These are phyloP conservation scores for Aspergillus fumigatus DNA, from an alignment of 2,329 filamentous ascomycete genomes.

Conservation along the genomic window DNA sequence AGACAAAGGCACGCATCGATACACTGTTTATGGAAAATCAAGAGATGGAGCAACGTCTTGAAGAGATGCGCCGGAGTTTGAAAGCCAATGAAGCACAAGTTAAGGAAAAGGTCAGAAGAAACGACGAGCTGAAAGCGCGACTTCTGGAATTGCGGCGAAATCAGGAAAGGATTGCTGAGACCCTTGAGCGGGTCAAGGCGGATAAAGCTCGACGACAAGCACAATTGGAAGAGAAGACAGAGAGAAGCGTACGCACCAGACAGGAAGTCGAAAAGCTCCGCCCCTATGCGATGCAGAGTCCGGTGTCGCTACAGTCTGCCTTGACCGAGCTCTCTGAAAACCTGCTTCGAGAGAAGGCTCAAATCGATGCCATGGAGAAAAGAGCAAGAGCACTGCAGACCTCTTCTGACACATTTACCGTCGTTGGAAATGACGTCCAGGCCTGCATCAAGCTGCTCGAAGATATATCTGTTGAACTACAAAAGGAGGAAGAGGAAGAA, in stretches of 20 bases:
- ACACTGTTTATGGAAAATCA: conserved; percentile 80
- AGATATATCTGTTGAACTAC: conserved; percentile 76
- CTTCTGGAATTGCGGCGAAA: conserved; percentile 74
- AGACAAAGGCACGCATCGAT: conserved; percentile 82
- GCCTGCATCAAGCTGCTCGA: conserved; percentile 85
- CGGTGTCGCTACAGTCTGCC: conserved; percentile 73
- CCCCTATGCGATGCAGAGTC: conserved; percentile 88
- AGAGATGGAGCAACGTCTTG: conserved; percentile 72
- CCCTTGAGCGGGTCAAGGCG: conserved; percentile 75
- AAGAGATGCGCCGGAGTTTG: conserved; percentile 75
- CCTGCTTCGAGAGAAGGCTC: conserved; percentile 70
- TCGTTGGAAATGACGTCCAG: conserved; percentile 79
- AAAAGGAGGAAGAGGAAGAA: conserved; percentile 88
- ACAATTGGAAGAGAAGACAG: conserved; percentile 47
- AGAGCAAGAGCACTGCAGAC: conserved; percentile 87
- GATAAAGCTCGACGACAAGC: conserved; percentile 74
- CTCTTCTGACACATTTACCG: conserved; percentile 80
- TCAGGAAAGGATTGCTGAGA: conserved; percentile 77
- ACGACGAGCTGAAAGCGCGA: conserved; percentile 79
- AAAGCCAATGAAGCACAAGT: conserved; percentile 76
- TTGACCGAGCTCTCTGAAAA: conserved; percentile 77
- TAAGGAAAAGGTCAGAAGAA: conserved; percentile 77
- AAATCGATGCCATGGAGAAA: conserved; percentile 83
- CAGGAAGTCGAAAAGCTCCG: conserved; percentile 85
- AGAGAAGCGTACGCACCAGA: conserved; percentile 58